These are phyloP conservation scores for Lavandula angustifolia DNA, from an alignment of 257 asterid species.

Conservation along the genomic window DNA sequence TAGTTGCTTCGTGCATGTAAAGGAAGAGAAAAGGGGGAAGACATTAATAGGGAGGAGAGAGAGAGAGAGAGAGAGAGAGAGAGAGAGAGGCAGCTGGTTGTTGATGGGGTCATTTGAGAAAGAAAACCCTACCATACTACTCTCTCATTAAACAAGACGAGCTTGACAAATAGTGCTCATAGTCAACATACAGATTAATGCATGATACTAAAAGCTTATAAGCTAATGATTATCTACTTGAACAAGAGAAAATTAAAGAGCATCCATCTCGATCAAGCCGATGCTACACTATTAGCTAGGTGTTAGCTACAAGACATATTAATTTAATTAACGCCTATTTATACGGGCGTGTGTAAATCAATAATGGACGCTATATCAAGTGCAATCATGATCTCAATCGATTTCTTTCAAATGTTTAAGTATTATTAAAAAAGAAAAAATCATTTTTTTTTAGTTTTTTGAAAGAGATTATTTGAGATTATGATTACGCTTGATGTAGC, in stretches of 20 bases:
- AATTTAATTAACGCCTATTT: too few species aligned
- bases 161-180: conserved; percentile 35
- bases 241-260: conserved; percentile 16
- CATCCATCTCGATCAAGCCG: conserved; percentile 1
- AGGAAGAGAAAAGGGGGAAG: background rate
- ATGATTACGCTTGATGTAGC: too few species aligned
- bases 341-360: too few species aligned
- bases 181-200: conserved; percentile 48
- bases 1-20: conserved; percentile 20
- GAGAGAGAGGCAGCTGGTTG: conserved; percentile 9
- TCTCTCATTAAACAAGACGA: conserved; percentile 13
- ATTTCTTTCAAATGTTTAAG: too few species aligned
- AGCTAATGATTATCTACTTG: conserved; percentile 42
- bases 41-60: background rate
- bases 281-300: background rate
- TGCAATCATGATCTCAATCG: too few species aligned
- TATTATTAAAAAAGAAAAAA: too few species aligned
- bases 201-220: conserved; percentile 30
- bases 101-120: conserved; percentile 8
- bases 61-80: conserved; percentile 5
- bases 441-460: too few species aligned
- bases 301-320: too few species aligned
- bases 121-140: conserved; percentile 32
- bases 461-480: too few species aligned
- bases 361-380: too few species aligned